These are phyloP conservation scores for Fusarium verticillioides DNA, from an alignment of 2,329 filamentous ascomycete genomes.

Conservation along the genomic window DNA sequence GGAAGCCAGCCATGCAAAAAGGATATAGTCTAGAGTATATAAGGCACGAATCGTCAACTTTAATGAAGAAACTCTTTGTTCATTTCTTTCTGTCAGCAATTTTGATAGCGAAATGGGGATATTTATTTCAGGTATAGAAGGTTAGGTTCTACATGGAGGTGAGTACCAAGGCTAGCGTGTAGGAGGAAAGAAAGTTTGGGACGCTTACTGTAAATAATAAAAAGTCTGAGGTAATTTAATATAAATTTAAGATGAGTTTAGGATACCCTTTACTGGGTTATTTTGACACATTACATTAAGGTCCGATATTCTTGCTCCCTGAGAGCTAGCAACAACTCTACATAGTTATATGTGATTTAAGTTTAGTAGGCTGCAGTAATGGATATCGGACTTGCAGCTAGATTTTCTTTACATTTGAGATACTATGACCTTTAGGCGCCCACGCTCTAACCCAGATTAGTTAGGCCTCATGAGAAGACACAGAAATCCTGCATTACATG, in stretches of 20 bases:
- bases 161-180: neutral
- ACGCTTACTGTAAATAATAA: too few species aligned
- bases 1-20: rapidly evolving
- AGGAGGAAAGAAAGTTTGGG: neutral
- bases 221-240: neutral
- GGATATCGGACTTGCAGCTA: neutral
- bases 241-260: neutral
- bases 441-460: rapidly evolving
- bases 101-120: neutral
- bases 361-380: neutral
- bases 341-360: too few species aligned
- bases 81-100: rapidly evolving
- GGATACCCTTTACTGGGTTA: neutral
- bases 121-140: rapidly evolving
- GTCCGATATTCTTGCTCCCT: neutral
- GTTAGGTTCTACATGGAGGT: neutral
- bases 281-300: neutral
- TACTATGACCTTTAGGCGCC: rapidly evolving
- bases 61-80: rapidly evolving
- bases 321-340: too few species aligned
- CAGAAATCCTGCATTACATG: neutral
- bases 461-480: neutral
- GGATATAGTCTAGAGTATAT: neutral
- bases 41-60: neutral
- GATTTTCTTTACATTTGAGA: neutral